A percentile compares a stretch with the other conserved stretches of the same genome.
Evolutionary conservation across 768 basidiomycete species (phyloP).

Genomic region (Amanita rubescens): DNA sequence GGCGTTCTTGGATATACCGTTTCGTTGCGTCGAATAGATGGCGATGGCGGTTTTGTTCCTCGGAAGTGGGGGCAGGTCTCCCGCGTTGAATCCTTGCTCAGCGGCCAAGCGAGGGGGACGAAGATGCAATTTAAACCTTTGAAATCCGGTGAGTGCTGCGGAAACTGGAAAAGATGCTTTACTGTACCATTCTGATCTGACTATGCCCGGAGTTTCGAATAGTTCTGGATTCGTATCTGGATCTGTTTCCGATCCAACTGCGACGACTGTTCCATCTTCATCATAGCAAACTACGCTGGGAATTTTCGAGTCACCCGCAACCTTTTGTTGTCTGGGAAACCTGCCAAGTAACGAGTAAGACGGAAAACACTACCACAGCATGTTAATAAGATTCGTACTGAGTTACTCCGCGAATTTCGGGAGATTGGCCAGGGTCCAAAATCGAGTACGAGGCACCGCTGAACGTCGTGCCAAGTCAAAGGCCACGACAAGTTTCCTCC

Average conservation of each 20-base stretch:
- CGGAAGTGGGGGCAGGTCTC: slow-evolving; percentile 31
- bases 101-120: slow-evolving; percentile 1
- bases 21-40: slow-evolving; percentile 30
- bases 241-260: slow-evolving; percentile 5
- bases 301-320: slow-evolving; percentile 4
- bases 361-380: slow-evolving; percentile 29
- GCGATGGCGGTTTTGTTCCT: slow-evolving; percentile 30
- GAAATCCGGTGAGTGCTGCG: slow-evolving; percentile 8
- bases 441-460: slow-evolving; percentile 33
- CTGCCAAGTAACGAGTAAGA: slow-evolving; percentile 30
- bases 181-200: background rate
- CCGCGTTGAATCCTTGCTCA: background rate
- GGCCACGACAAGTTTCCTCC: too few relatives aligned
- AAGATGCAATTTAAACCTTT: slow-evolving; percentile 6
- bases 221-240: background rate
- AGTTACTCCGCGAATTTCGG: slow-evolving; percentile 31
- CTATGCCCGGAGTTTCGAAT: background rate
- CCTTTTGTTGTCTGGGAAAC: background rate
- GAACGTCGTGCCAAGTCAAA: slow-evolving; percentile 43
- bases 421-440: slow-evolving; percentile 26
- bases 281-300: slow-evolving; percentile 8
- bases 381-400: slow-evolving; percentile 14
- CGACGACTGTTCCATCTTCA: background rate
- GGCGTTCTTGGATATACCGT: slow-evolving; percentile 35
- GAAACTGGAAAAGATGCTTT: background rate